phyloP scores from a whole-genome alignment of 2,329 filamentous ascomycete species.

The Botrytis fabae region DNA sequence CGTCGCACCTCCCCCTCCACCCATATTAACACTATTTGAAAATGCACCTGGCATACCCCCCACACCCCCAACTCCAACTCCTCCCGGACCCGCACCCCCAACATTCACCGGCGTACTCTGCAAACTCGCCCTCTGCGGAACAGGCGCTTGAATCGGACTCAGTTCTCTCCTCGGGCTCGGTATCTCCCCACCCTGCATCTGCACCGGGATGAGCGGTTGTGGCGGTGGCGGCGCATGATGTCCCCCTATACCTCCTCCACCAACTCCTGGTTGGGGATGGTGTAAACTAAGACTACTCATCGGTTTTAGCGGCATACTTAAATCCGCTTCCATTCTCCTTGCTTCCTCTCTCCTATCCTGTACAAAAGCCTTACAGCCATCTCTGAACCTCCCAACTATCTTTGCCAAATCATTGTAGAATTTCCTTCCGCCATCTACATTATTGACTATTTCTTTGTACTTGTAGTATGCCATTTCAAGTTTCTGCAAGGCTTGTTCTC shows the following conservation, averaged over 20 bases:
- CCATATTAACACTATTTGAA: not conserved
- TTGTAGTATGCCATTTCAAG: constrained; percentile 91
- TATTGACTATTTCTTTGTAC: constrained; percentile 93
- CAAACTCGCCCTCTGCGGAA: constrained; percentile 24
- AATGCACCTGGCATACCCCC: not conserved
- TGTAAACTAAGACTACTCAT: constrained; percentile 28
- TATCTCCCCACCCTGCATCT: not conserved
- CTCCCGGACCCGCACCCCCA: not conserved
- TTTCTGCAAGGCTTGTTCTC: constrained; percentile 82
- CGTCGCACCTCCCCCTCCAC: constrained; percentile 44
- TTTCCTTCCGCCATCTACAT: constrained; percentile 86
- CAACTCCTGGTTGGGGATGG: constrained; percentile 32
- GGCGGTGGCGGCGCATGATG: constrained; percentile 37
- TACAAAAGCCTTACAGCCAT: constrained; percentile 76
- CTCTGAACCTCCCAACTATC: constrained; percentile 82
- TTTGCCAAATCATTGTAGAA: constrained; percentile 96
- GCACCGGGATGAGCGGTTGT: constrained; percentile 34
- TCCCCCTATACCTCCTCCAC: not conserved
- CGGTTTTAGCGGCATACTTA: constrained; percentile 18
- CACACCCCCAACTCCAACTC: not conserved
- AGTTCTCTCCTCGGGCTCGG: not conserved
- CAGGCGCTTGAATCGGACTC: constrained; percentile 18
- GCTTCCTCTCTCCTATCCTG: constrained; percentile 81
- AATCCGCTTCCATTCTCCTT: constrained; percentile 63
- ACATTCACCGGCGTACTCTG: constrained; percentile 43